Evolutionary conservation across 169 alveolate species (phyloP).

Genomic region (Plasmodium blacklocki): DNA sequence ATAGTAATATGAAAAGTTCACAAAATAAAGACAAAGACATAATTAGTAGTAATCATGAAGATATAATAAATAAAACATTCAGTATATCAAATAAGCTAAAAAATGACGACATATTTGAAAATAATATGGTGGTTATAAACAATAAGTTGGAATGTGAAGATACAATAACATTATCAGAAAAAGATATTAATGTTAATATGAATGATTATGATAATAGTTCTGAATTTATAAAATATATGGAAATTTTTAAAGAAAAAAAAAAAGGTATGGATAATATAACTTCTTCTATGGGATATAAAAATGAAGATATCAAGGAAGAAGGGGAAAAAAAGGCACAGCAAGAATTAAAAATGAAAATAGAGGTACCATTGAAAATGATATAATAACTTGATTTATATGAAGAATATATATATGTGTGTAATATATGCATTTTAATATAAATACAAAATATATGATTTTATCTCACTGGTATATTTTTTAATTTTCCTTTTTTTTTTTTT

Average conservation of each 20-base stretch:
- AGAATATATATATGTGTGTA: background rate
- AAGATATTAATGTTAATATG: background rate
- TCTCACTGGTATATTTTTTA: background rate
- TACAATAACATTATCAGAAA: background rate
- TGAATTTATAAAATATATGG: constrained; percentile 62
- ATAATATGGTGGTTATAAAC: background rate
- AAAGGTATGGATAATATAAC: constrained; percentile 30
- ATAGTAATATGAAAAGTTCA: too few species aligned
- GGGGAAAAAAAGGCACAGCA: background rate
- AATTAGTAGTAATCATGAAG: too few species aligned
- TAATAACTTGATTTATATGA: constrained; percentile 14
- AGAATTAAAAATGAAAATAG: constrained; percentile 12
- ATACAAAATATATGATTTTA: too few species aligned
- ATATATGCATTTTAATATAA: too few species aligned
- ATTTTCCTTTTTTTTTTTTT: background rate
- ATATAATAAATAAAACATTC: too few species aligned
- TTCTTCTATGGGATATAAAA: constrained; percentile 31
- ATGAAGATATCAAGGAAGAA: constrained; percentile 15
- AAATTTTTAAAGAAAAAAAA: constrained; percentile 42
- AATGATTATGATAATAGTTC: constrained; percentile 34
- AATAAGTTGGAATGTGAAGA: background rate
- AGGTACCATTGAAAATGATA: background rate
- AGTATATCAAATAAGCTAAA: background rate
- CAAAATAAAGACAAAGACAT: too few species aligned
- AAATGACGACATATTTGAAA: constrained; percentile 54